Evolutionary conservation across 2,329 filamentous ascomycete species (phyloP).

Genomic region (Penicillium brasilianum): DNA sequence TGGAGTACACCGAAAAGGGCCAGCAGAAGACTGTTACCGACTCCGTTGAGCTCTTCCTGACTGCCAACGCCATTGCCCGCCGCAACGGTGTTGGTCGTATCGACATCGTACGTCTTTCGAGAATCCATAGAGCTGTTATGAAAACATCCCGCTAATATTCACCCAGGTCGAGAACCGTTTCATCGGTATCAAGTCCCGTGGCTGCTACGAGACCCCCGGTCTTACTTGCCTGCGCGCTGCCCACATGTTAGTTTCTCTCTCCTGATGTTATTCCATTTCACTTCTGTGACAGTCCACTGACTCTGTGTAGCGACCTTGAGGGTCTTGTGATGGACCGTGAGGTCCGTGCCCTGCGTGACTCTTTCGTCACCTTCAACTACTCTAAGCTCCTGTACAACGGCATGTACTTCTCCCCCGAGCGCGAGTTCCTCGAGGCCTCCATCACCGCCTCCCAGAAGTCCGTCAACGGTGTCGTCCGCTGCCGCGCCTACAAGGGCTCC

Average conservation of each 20-base stretch:
- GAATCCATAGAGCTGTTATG: not conserved
- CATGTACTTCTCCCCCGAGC: constrained; percentile 70
- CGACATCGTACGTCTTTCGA: constrained; percentile 63
- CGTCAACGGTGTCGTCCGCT: constrained; percentile 66
- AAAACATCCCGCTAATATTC: constrained; percentile 2
- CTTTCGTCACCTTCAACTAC: constrained; percentile 70
- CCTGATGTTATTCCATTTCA: not conserved
- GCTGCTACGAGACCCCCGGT: constrained; percentile 70
- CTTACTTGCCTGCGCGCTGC: constrained; percentile 42
- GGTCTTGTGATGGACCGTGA: constrained; percentile 71
- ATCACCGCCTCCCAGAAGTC: constrained; percentile 40
- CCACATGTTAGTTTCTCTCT: constrained; percentile 55
- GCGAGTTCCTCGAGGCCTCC: constrained; percentile 67
- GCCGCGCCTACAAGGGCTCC: constrained; percentile 69
- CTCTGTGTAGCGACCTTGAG: constrained; percentile 30
- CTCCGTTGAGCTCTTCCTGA: constrained; percentile 72
- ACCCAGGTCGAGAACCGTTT: constrained; percentile 70
- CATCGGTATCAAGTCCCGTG: constrained; percentile 78
- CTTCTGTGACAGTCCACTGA: constrained; percentile 12
- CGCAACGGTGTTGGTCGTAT: constrained; percentile 77
- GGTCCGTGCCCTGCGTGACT: constrained; percentile 71
- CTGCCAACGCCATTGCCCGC: constrained; percentile 72
- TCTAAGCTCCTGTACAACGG: constrained; percentile 51
- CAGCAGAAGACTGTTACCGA: constrained; percentile 66
- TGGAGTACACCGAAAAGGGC: constrained; percentile 60